Evolutionary conservation across 768 basidiomycete species (phyloP), one percentile per base, ranked within the genome.

Genomic region (Mycena filopes): DNA sequence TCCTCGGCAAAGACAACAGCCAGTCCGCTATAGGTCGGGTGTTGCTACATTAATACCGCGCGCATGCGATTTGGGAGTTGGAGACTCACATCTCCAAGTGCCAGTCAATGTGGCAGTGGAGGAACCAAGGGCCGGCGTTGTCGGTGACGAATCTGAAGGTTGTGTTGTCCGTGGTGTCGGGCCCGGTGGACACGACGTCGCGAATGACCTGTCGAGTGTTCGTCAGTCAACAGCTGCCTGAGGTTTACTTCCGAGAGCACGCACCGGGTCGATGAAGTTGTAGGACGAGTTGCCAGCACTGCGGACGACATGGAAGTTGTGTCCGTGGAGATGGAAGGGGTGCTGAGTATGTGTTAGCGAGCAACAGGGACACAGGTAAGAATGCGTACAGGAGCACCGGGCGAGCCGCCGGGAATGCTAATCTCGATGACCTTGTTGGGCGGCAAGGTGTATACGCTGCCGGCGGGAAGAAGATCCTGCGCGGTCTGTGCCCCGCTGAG

Each of bases 381-480:
- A 4, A 65, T 75, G 41, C 54, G 77, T 74, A 36, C 75, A 29
- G 74, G 82, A 69, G 70, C 80, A n/a, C 76, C 79, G 25, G 60
- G 40, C 10, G 71, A 40, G 40, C 71, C 75, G 50, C 80, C 80
- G n/a, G 80, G 78, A 40, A 87, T 76, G 8, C 78, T 78, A 11
- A 88, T 36, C 60, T 88, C 86, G 62, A 88, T 76, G n/a, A 80
- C 76, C 49, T 81, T 76, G 70, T 86, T 82, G 8, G 68, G 57
- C 1, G 84, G 83, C 18, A 88, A 71, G 16, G 72, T 70, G 56
- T 81, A 85, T 12, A 85, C 77, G 31, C 80, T 76, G 21, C 83
- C 83, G 2, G 72, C 48, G 2, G 81, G 77, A 3, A 82, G 74
- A 25, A 87, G 65, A 43, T 81, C 78, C 36, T 80, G 75, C 0